These are phyloP conservation scores for Penicillium pulvis DNA, from an alignment of 495 filamentous ascomycete species.

Conservation along the genomic window DNA sequence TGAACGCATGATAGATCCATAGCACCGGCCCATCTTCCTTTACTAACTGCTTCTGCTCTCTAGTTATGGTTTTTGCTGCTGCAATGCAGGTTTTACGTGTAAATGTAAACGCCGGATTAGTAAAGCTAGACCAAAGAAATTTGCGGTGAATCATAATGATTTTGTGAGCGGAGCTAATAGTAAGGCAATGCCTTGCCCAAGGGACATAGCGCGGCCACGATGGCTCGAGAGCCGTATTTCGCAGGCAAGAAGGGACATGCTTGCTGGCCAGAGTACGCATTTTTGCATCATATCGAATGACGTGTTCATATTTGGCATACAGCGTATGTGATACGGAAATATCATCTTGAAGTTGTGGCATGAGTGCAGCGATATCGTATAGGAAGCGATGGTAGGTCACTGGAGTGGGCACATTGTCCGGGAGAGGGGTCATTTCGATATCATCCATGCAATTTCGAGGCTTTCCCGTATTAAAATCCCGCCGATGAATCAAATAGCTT, in stretches of 20 bases:
- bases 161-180: slow-evolving; percentile 44
- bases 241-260: not conserved
- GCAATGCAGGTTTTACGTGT: not conserved
- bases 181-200: slow-evolving; percentile 36
- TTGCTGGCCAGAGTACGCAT: not conserved
- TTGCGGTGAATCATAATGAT: slow-evolving; percentile 46
- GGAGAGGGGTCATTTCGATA: not conserved
- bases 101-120: not conserved
- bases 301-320: not conserved
- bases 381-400: not conserved
- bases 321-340: not conserved
- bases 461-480: slow-evolving; percentile 22
- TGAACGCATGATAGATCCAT: not conserved
- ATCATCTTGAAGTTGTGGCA: not conserved
- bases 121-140: slow-evolving; percentile 1
- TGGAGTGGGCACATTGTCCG: not conserved
- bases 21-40: not conserved
- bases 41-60: not conserved
- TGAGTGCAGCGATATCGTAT: not conserved
- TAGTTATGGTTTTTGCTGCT: not conserved
- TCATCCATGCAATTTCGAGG: slow-evolving; percentile 14
- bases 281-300: not conserved
- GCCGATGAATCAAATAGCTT: slow-evolving; percentile 38
- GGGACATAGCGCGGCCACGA: slow-evolving; percentile 40
- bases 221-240: slow-evolving; percentile 26